These are phyloP conservation scores for Sordaria brevicollis DNA, from an alignment of 495 filamentous ascomycete genomes.

Conservation along the genomic window DNA sequence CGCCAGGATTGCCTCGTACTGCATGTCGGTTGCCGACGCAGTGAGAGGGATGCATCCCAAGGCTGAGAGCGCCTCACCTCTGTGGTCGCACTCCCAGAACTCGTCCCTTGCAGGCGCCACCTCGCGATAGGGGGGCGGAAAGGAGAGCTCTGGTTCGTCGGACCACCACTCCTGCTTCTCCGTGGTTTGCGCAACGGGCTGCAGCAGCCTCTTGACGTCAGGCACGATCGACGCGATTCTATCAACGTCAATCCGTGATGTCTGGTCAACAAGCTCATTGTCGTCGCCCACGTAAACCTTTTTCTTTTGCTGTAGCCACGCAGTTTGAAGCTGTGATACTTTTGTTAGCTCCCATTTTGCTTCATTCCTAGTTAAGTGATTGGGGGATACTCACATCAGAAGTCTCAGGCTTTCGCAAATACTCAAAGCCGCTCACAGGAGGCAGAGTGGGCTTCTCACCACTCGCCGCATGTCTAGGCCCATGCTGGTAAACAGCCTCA, in stretches of 20 bases:
- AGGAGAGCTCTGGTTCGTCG: neutral
- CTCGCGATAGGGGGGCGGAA: slow-evolving; percentile 1
- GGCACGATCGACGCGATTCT: slow-evolving; percentile 5
- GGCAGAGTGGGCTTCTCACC: neutral
- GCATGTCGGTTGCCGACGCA: neutral
- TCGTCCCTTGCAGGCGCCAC: slow-evolving; percentile 5
- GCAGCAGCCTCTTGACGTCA: slow-evolving; percentile 1
- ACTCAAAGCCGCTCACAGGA: slow-evolving; percentile 15
- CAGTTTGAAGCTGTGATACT: slow-evolving; percentile 10
- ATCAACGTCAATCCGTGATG: slow-evolving; percentile 5
- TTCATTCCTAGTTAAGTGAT: neutral
- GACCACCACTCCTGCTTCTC: neutral
- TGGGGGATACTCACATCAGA: slow-evolving; percentile 4
- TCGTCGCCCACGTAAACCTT: slow-evolving; percentile 1
- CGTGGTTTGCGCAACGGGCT: neutral
- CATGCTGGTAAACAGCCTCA: slow-evolving; percentile 15
- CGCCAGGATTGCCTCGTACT: slow-evolving; percentile 10
- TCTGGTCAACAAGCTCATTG: neutral
- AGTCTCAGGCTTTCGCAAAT: slow-evolving; percentile 11
- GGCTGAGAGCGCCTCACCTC: slow-evolving; percentile 4
- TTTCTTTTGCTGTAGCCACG: slow-evolving; percentile 9
- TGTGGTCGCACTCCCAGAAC: slow-evolving; percentile 12
- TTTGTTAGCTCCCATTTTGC: neutral
- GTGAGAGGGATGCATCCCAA: slow-evolving; percentile 15
- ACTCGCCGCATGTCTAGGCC: neutral